These are phyloP conservation scores for Zymoseptoria pseudotritici DNA, from an alignment of 2,329 filamentous ascomycete genomes.

Conservation along the genomic window DNA sequence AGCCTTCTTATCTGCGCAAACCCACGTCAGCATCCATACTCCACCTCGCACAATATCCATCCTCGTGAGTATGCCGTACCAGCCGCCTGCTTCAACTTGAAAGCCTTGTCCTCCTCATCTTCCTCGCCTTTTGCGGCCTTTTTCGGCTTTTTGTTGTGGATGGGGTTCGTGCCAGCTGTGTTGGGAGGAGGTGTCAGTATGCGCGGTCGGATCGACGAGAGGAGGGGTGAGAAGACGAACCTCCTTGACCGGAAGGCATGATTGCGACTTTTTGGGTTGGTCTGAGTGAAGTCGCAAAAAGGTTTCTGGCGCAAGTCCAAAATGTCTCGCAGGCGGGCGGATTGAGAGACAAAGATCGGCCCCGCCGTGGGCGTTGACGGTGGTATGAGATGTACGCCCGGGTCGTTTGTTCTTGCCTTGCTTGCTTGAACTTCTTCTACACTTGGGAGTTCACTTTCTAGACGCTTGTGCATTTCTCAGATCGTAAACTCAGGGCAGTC, in stretches of 20 bases:
- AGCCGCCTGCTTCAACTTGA: constrained; percentile 73
- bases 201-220: neutral
- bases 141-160: constrained; percentile 73
- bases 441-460: neutral
- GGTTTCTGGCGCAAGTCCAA: neutral
- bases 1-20: constrained; percentile 55
- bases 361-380: neutral
- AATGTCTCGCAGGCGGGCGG: neutral
- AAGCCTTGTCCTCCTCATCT: constrained; percentile 80
- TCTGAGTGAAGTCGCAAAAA: neutral
- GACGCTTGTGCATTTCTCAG: no score
- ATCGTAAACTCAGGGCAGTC: no score
- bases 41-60: neutral
- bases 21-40: neutral
- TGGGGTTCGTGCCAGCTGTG: constrained; percentile 47
- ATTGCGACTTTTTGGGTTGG: constrained; percentile 16
- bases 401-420: neutral
- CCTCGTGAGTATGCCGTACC: constrained; percentile 49
- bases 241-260: constrained; percentile 46
- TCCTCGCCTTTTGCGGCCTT: constrained; percentile 69
- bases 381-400: neutral
- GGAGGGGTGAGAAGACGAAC: constrained; percentile 28
- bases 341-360: neutral
- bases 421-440: neutral
- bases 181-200: constrained; percentile 3